A percentile compares a stretch with the other conserved stretches of the same genome.
phyloP scores from a whole-genome alignment of 2,329 filamentous ascomycete genomes.

The Nannizzia gypsea region DNA sequence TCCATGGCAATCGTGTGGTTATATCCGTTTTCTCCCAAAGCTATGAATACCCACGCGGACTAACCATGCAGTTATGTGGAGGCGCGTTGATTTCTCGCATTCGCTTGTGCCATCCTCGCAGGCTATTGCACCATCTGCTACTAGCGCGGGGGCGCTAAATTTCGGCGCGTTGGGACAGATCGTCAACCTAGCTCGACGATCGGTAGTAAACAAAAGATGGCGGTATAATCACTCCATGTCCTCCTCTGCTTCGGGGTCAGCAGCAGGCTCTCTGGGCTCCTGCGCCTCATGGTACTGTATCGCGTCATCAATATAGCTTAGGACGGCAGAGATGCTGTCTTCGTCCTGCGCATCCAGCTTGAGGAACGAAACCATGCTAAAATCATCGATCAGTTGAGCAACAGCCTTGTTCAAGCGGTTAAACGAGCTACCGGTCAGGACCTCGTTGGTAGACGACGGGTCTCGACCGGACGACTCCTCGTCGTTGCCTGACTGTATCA shows the following conservation, averaged over 20 bases:
- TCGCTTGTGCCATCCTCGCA: background rate
- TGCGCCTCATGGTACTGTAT: conserved; percentile 91
- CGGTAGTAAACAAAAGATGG: background rate
- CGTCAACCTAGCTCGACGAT: background rate
- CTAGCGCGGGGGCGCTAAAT: background rate
- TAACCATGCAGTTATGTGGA: background rate
- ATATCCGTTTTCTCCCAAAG: background rate
- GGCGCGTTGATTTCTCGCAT: too few species aligned
- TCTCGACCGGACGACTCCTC: conserved; percentile 36
- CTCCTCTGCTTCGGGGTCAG: conserved; percentile 35
- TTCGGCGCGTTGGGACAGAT: background rate
- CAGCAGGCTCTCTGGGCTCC: conserved; percentile 66
- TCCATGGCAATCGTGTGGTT: background rate
- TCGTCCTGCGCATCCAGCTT: conserved; percentile 83
- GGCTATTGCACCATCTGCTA: background rate
- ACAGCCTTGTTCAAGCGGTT: conserved; percentile 76
- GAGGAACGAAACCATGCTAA: conserved; percentile 94
- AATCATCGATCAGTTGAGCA: conserved; percentile 84
- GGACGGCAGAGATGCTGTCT: conserved; percentile 70
- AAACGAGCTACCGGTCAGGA: conserved; percentile 66
- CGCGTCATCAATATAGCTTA: conserved; percentile 89
- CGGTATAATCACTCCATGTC: background rate
- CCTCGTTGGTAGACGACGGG: conserved; percentile 52
- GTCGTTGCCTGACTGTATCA: conserved; percentile 54
- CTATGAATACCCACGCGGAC: background rate